A percentile compares a stretch with the other conserved stretches of the same genome.
Conservation (phyloP, 352 stramenopile genomes). For the Peronospora tabacina region DNA sequence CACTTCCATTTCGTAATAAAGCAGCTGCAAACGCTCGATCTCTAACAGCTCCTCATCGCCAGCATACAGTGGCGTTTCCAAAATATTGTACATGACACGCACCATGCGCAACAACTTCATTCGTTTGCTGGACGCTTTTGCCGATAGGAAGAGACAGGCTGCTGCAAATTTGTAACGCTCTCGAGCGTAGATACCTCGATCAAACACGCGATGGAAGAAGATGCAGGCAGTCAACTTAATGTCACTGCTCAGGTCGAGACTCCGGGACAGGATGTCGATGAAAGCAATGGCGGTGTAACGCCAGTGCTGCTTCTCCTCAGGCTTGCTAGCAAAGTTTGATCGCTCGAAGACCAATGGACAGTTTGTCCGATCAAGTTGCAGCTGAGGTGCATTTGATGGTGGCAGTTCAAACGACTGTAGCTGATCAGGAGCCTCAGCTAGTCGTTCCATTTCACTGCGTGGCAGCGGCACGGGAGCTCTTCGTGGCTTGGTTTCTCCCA, state of each 20-base stretch:
- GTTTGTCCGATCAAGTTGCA: constrained; percentile 67
- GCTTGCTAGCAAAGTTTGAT: constrained; percentile 42
- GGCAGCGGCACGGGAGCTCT: constrained; percentile 44
- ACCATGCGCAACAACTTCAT: constrained; percentile 86
- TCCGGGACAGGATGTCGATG: constrained; percentile 69
- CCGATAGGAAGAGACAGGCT: constrained; percentile 71
- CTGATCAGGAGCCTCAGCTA: constrained; percentile 58
- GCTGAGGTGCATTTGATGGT: constrained; percentile 27
- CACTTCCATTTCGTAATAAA: constrained; percentile 83
- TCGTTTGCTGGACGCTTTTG: constrained; percentile 78
- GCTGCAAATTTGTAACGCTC: constrained; percentile 80
- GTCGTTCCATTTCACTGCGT: constrained; percentile 54
- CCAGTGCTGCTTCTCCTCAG: constrained; percentile 77
- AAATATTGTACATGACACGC: constrained; percentile 76
- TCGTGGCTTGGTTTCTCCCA: constrained; percentile 62
- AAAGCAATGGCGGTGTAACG: constrained; percentile 71
- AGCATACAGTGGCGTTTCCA: constrained; percentile 57
- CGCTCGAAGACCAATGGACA: constrained; percentile 72
- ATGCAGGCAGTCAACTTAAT: constrained; percentile 65
- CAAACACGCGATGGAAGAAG: constrained; percentile 78
- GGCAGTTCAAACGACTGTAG: constrained; percentile 69
- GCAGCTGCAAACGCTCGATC: constrained; percentile 73
- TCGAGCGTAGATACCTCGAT: constrained; percentile 68
- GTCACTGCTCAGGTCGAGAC: constrained; percentile 54
- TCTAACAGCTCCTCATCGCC: constrained; percentile 83